These are phyloP conservation scores for Mortierella claussenii DNA, from an alignment of 192 early-diverging fungal genomes.

Conservation along the genomic window DNA sequence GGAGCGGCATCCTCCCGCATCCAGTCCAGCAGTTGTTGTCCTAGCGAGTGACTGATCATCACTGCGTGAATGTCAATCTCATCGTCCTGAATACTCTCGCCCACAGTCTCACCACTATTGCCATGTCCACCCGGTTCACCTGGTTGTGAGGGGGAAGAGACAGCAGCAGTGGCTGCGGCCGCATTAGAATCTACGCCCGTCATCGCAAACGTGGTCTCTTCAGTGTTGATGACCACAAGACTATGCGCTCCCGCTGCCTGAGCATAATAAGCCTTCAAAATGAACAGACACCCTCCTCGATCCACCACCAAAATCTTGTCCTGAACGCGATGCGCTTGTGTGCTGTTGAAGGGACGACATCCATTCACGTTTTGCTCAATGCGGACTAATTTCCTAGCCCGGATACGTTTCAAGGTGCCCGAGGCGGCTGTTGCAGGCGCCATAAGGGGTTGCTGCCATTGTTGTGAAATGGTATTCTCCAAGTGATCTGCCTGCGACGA, in stretches of 20 bases:
- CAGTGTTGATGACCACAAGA: conserved; percentile 52
- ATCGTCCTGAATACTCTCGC: conserved; percentile 28
- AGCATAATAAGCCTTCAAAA: conserved; percentile 55
- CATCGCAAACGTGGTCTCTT: conserved; percentile 46
- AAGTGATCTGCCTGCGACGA: neutral
- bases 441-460: neutral
- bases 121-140: neutral
- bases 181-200: conserved; percentile 3
- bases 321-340: conserved; percentile 23
- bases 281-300: conserved; percentile 57
- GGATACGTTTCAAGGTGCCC: neutral
- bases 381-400: conserved; percentile 7
- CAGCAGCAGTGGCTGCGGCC: neutral
- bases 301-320: conserved; percentile 54
- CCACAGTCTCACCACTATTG: neutral
- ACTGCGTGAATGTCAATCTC: conserved; percentile 48
- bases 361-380: conserved; percentile 28
- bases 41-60: conserved; percentile 30
- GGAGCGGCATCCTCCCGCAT: conserved; percentile 13
- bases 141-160: neutral
- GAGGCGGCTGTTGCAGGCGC: neutral
- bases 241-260: conserved; percentile 56
- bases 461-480: neutral
- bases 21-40: conserved; percentile 22
- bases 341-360: conserved; percentile 43